Evolutionary conservation across 169 alveolate genomes (phyloP).

Genomic region (Perkinsus chesapeaki): DNA sequence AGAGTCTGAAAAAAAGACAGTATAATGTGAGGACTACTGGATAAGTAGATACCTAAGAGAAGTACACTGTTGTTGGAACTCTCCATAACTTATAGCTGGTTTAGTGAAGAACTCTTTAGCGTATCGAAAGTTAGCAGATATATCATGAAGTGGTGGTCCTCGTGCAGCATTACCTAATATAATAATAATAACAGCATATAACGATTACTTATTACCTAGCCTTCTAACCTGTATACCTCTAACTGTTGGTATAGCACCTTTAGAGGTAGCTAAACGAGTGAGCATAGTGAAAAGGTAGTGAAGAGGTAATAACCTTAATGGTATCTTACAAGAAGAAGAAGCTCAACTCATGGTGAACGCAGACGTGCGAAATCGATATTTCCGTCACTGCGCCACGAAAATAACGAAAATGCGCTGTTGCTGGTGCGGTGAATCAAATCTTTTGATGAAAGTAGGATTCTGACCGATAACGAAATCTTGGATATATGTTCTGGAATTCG

Average conservation of each 20-base stretch:
- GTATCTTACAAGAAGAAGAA: not conserved
- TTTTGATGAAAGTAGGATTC: no score
- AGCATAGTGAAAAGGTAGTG: not conserved
- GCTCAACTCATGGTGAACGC: not conserved
- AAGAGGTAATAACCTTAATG: not conserved
- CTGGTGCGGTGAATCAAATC: no score
- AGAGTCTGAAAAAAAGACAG: not conserved
- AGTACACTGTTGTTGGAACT: not conserved
- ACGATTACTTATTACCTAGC: not conserved
- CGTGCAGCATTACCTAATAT: not conserved
- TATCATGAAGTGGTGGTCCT: not conserved
- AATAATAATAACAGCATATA: not conserved
- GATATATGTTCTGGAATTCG: no score
- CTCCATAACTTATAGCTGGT: not conserved
- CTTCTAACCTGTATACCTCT: not conserved
- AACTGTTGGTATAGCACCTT: not conserved
- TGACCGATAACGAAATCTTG: no score
- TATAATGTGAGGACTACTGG: not conserved
- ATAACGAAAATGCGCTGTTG: not conserved
- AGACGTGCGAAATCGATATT: not conserved
- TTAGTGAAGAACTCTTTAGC: not conserved
- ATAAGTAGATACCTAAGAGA: not conserved
- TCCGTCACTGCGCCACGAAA: slow-evolving; percentile 1
- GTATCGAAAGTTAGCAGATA: not conserved
- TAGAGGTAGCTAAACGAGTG: not conserved